Evolutionary conservation across 1,284 basidiomycete genomes (phyloP).

Genomic region (Irpex lacteus): DNA sequence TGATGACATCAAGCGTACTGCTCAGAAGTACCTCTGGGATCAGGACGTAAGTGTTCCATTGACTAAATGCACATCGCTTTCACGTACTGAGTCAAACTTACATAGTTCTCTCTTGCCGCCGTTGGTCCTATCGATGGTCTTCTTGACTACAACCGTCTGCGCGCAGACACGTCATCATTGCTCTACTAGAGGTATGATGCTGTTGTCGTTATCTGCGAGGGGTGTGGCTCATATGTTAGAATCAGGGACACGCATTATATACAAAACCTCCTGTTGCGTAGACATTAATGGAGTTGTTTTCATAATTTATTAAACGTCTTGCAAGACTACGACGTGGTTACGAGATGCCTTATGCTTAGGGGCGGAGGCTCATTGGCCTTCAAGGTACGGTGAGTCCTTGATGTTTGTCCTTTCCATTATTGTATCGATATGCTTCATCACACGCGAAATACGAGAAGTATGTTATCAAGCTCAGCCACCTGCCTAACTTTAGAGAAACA

Average conservation of each 20-base stretch:
- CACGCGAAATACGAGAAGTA: no score
- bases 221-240: neutral
- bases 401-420: no score
- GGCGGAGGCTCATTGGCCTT: no score
- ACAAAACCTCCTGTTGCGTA: neutral
- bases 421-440: no score
- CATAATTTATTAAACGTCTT: neutral
- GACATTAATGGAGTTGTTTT: neutral
- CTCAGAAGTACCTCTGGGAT: conserved; percentile 97
- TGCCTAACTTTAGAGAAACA: neutral
- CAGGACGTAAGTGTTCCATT: conserved; percentile 66
- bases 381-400: no score
- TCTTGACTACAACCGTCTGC: conserved; percentile 80
- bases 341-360: no score
- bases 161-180: conserved; percentile 79
- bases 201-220: neutral
- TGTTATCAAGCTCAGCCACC: no score
- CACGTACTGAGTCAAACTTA: neutral
- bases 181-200: conserved; percentile 48
- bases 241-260: neutral
- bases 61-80: neutral
- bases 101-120: conserved; percentile 76
- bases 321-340: neutral
- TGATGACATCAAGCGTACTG: conserved; percentile 93
- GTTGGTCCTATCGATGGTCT: conserved; percentile 88